Evolutionary conservation across 495 filamentous ascomycete species (phyloP).

Genomic region (Extremus antarcticus): DNA sequence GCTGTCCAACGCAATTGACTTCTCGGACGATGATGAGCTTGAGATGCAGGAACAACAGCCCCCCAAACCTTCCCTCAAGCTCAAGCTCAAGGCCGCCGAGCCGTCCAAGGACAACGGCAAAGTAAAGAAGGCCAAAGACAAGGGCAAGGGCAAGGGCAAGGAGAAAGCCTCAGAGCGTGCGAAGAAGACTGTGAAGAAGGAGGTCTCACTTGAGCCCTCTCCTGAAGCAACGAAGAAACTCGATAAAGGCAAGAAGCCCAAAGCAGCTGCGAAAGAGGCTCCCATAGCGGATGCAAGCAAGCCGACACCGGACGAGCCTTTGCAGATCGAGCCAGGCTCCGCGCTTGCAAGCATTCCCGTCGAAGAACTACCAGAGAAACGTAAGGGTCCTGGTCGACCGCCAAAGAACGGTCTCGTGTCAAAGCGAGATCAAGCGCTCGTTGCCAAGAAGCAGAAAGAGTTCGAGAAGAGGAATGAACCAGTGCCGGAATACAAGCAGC

Average conservation of each 20-base stretch:
- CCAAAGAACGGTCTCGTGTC: conserved; percentile 92
- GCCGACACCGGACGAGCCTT: background rate
- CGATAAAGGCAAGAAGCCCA: conserved; percentile 19
- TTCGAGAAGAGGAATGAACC: conserved; percentile 11
- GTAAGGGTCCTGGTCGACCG: conserved; percentile 75
- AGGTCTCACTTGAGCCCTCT: background rate
- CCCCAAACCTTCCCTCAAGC: conserved; percentile 1
- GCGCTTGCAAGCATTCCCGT: conserved; percentile 5
- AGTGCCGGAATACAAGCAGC: background rate
- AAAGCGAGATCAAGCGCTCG: conserved; percentile 50
- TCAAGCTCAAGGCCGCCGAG: conserved; percentile 9
- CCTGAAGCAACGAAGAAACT: background rate
- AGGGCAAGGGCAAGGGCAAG: conserved; percentile 3
- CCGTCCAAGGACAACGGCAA: background rate
- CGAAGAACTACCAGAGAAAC: conserved; percentile 41
- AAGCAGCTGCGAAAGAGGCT: conserved; percentile 2
- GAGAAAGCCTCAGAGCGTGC: conserved; percentile 2
- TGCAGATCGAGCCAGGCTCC: conserved; percentile 7
- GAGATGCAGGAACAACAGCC: conserved; percentile 14
- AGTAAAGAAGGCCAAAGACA: conserved; percentile 1
- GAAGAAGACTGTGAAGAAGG: conserved; percentile 4
- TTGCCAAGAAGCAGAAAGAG: conserved; percentile 15
- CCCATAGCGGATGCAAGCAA: background rate
- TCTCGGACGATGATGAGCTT: conserved; percentile 23
- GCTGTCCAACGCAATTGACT: background rate